Base-by-base conservation (phyloP, 2,329 filamentous ascomycete genomes). In the Phoma sp. region DNA sequence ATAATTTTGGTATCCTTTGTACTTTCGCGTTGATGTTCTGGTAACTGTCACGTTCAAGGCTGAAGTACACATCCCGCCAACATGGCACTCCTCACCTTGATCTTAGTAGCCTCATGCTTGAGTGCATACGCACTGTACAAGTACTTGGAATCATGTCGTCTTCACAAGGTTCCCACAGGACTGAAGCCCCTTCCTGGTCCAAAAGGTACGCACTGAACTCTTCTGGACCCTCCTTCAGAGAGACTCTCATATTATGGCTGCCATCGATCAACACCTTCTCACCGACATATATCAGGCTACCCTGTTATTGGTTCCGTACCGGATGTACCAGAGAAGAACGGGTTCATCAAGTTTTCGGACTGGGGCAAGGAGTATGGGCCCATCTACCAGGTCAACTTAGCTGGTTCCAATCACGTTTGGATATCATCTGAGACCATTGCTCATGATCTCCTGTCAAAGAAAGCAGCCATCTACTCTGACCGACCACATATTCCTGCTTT, bases 391-490 rank as follows among this genome's bases (percentile, higher is more conserved):
- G 68, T 74, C 59, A 73, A 79, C 42, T 66, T 80, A 10, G 76
- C 76, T 51, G 78, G 78, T 17, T 62, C 64, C 50, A 79, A 78
- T 47, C 77, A 80, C 57, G 74, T 80, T 42, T 79, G 77, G 76
- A 77, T 80, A 42, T 77, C 75, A 1, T 70, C 72, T 6, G 78
- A 80, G 42, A 54, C 73, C 17, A 73, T 80, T 34, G 73, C 78
- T 2, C 71, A 68, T 29, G 78, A 80, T 28, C 63, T 80, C 5
- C 61, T 80, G 17, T 67, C 76, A 1, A 79, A 79, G 62, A 77
- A 77, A 46, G 75, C 72, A 15, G 71, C 72, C 33, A 80, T 79
- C 50, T 80, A 80, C 62, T 80, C 78, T 15, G 77, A 79, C 46
- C 71, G 78, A 25, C 77, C 78, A 10, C 75, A 77, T 49, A 80